phyloP scores from a whole-genome alignment of 2,329 filamentous ascomycete genomes.

The Diaporthe sp. region DNA sequence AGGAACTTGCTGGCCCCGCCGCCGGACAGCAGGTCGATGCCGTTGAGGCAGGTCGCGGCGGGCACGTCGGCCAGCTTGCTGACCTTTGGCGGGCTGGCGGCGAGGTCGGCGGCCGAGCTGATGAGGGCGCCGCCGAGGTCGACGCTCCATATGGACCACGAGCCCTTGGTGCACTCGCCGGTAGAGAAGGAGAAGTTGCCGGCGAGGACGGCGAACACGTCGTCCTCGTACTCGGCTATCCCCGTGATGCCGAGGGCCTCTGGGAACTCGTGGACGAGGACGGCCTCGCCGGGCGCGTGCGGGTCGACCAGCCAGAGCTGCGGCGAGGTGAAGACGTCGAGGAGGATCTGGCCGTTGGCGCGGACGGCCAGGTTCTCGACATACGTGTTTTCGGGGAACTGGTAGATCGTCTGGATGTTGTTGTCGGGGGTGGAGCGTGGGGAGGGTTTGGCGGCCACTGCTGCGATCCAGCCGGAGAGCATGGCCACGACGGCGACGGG shows the following conservation, averaged over 20 bases:
- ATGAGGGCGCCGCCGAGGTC: constrained; percentile 39
- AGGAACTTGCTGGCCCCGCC: constrained; percentile 37
- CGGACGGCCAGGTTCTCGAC: constrained; percentile 50
- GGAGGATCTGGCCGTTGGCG: constrained; percentile 48
- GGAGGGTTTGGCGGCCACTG: background rate
- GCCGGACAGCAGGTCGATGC: constrained; percentile 37
- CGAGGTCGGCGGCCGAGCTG: constrained; percentile 32
- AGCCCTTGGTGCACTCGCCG: constrained; percentile 31
- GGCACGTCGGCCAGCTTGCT: constrained; percentile 37
- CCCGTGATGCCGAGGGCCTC: constrained; percentile 43
- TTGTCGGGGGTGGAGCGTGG: background rate
- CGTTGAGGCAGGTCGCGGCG: constrained; percentile 42
- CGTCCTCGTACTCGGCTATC: constrained; percentile 46
- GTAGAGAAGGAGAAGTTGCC: constrained; percentile 40
- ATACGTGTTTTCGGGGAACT: constrained; percentile 31
- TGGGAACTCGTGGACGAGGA: constrained; percentile 44
- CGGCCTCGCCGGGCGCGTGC: constrained; percentile 33
- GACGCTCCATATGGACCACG: constrained; percentile 39
- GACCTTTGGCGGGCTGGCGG: constrained; percentile 34
- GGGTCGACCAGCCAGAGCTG: constrained; percentile 48
- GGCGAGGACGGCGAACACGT: constrained; percentile 47
- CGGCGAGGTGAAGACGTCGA: constrained; percentile 43
- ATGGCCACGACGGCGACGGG: background rate
- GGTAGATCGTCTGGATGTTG: constrained; percentile 24
- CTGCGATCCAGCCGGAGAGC: background rate